These are phyloP conservation scores for Silene conica DNA, from an alignment of 148 eudicot genomes.

Conservation along the genomic window DNA sequence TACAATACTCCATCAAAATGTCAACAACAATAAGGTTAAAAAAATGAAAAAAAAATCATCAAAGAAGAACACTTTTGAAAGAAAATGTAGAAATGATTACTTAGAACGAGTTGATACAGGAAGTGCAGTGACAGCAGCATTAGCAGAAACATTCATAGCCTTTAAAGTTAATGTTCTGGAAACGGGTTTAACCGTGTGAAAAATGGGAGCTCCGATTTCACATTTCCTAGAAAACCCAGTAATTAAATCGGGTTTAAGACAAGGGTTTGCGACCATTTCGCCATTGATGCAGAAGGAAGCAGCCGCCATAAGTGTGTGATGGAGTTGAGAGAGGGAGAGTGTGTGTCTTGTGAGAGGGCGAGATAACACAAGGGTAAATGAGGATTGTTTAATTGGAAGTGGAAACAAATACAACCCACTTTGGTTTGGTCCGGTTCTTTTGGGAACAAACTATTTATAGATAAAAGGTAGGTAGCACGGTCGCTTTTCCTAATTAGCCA, in stretches of 20 bases:
- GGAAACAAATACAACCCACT: background rate
- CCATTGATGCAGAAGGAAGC: slow-evolving; percentile 17
- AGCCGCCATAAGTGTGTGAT: slow-evolving; percentile 34
- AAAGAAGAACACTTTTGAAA: background rate
- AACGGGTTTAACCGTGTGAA: slow-evolving; percentile 18
- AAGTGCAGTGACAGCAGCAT: slow-evolving; percentile 19
- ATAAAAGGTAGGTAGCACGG: too few relatives aligned
- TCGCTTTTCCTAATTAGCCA: too few relatives aligned
- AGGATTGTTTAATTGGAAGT: too few relatives aligned
- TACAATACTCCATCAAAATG: background rate
- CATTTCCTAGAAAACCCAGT: slow-evolving; percentile 24
- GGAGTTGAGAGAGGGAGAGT: background rate
- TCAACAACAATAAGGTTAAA: background rate
- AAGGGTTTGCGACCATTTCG: slow-evolving; percentile 22
- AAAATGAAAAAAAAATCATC: background rate
- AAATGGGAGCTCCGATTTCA: slow-evolving; percentile 21
- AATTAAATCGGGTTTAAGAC: slow-evolving; percentile 17
- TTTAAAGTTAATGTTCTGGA: slow-evolving; percentile 12
- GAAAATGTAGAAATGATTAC: slow-evolving; percentile 13
- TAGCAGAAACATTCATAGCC: slow-evolving; percentile 25
- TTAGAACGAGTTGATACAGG: slow-evolving; percentile 28
- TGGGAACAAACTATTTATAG: too few relatives aligned
- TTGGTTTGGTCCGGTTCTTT: too few relatives aligned
- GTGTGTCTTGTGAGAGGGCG: background rate
- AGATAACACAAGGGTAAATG: background rate